A percentile compares a stretch with the other conserved stretches of the same genome.
These are phyloP conservation scores for Oryza glumipatula DNA, from an alignment of 176 grass and related monocot genomes.

Conservation along the genomic window DNA sequence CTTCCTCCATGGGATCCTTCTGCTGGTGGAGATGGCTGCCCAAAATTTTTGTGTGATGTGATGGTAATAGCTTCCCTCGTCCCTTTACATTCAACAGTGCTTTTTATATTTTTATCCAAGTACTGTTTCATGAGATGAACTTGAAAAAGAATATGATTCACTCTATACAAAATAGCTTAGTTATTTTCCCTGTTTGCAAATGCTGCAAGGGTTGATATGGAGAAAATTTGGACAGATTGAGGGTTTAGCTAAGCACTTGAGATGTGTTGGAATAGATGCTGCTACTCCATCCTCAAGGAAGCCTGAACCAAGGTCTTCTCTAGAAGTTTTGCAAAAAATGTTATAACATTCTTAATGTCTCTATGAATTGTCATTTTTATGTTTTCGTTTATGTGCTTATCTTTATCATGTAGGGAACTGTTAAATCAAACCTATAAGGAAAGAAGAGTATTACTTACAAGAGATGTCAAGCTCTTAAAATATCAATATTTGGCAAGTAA, in stretches of 20 bases:
- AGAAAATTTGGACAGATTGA: slow-evolving; percentile 68
- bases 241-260: slow-evolving; percentile 90
- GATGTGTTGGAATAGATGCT: slow-evolving; percentile 97
- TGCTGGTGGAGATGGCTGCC: slow-evolving; percentile 75
- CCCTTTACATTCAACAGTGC: neutral
- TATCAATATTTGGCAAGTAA: slow-evolving; percentile 84
- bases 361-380: slow-evolving; percentile 1
- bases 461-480: slow-evolving; percentile 82
- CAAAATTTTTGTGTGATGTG: slow-evolving; percentile 94
- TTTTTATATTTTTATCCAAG: neutral
- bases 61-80: slow-evolving; percentile 66
- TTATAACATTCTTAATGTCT: slow-evolving; percentile 20
- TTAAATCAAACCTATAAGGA: slow-evolving; percentile 91
- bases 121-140: slow-evolving; percentile 12
- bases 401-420: slow-evolving; percentile 67
- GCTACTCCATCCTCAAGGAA: slow-evolving; percentile 76
- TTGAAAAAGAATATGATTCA: slow-evolving; percentile 1
- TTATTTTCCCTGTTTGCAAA: slow-evolving; percentile 29
- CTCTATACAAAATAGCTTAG: neutral
- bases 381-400: neutral
- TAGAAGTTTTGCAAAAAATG: slow-evolving; percentile 12
- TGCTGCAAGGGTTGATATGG: slow-evolving; percentile 1
- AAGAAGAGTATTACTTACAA: slow-evolving; percentile 81
- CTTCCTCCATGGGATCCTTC: slow-evolving; percentile 82
- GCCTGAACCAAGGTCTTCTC: slow-evolving; percentile 80